A percentile compares a stretch with the other conserved stretches of the same genome.
These are phyloP conservation scores for Poa annua DNA, from an alignment of 176 grass and related monocot species.

Conservation along the genomic window DNA sequence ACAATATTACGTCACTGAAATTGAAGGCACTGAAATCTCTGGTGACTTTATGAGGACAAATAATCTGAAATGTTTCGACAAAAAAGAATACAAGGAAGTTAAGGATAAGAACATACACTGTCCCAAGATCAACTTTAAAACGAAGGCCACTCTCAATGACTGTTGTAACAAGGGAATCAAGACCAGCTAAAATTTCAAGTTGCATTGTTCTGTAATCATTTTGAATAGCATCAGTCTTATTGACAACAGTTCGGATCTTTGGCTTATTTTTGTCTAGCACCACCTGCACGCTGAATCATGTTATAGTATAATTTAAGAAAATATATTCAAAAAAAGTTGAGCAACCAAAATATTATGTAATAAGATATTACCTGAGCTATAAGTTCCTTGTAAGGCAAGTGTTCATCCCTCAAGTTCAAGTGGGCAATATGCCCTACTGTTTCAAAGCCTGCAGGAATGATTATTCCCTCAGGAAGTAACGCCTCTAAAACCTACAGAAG, in stretches of 20 bases:
- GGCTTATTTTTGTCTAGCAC: constrained; percentile 91
- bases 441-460: constrained; percentile 83
- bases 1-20: not conserved
- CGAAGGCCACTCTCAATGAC: constrained; percentile 75
- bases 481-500: constrained; percentile 74
- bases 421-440: constrained; percentile 88
- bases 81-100: not conserved
- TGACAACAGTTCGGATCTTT: constrained; percentile 91
- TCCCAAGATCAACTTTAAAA: constrained; percentile 83
- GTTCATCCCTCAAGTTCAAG: constrained; percentile 87
- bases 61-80: not conserved
- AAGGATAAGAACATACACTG: constrained; percentile 64
- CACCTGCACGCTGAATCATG: constrained; percentile 57
- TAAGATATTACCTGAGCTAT: constrained; percentile 70
- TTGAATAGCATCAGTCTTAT: constrained; percentile 89
- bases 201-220: constrained; percentile 91
- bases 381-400: constrained; percentile 79
- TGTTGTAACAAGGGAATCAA: constrained; percentile 73
- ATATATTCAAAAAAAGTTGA: constrained; percentile 19
- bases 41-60: not conserved
- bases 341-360: constrained; percentile 20
- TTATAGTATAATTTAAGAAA: constrained; percentile 23
- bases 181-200: constrained; percentile 90
- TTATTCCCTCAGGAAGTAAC: constrained; percentile 80
- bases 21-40: not conserved